These are phyloP conservation scores for bread wheat (Triticum aestivum) DNA, from an alignment of 176 grass and related monocot species.

Conservation along the genomic window IWGSC_CS_RefSeq_v2.1 NC_057812.1:27711338-27711837, in stretches of 20 bases:
- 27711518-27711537: neutral
- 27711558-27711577: neutral
- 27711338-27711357: neutral
- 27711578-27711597: too few relatives aligned
- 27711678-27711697: neutral
- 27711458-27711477: neutral
- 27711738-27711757: neutral
- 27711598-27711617: neutral
- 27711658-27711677: neutral
- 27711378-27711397: neutral
- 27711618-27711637: neutral
- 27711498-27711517: neutral
- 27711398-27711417: neutral
- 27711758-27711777: neutral
- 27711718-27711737: neutral
- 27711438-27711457: neutral
- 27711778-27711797: slow-evolving; percentile 5
- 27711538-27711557: too few relatives aligned
- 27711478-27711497: neutral
- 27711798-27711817: neutral
- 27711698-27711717: neutral
- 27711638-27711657: neutral
- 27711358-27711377: neutral
- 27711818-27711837: neutral
- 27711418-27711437: neutral